These are phyloP conservation scores for Goffeauzyma gilvescens DNA, from an alignment of 768 basidiomycete genomes.

Conservation along the genomic window DNA sequence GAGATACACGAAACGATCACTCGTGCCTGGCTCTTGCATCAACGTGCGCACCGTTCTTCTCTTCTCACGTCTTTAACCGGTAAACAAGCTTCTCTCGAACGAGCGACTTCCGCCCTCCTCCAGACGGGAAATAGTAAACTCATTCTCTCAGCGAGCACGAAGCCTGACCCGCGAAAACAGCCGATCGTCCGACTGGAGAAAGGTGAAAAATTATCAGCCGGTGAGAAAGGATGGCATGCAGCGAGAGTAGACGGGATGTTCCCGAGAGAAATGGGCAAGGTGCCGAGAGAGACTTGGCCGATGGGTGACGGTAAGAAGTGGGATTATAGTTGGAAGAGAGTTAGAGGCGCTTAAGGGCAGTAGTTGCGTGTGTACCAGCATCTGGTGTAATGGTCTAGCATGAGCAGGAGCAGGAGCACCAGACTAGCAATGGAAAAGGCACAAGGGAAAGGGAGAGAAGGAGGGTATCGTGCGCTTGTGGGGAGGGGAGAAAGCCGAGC, in stretches of 20 bases:
- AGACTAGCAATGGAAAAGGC: no score
- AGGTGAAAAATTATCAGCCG: conserved; percentile 45
- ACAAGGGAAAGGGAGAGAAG: no score
- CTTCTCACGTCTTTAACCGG: conserved; percentile 50
- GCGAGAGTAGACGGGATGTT: conserved; percentile 42
- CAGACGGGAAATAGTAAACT: conserved; percentile 7
- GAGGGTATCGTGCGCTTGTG: no score
- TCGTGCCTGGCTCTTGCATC: conserved; percentile 66
- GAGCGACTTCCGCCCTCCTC: conserved; percentile 57
- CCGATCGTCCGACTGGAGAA: conserved; percentile 43
- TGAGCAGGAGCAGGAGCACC: no score
- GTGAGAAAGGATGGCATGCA: conserved; percentile 52
- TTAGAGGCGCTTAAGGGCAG: no score
- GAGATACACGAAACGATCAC: conserved; percentile 81
- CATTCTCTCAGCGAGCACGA: conserved; percentile 21
- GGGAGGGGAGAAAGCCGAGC: no score
- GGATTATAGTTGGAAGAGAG: conserved; percentile 53
- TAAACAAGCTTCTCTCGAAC: conserved; percentile 62
- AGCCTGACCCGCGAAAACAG: conserved; percentile 15
- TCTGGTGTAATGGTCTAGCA: no score
- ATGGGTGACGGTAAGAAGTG: conserved; percentile 47
- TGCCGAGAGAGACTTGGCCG: conserved; percentile 71
- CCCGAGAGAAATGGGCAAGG: conserved; percentile 57
- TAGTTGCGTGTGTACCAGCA: no score
- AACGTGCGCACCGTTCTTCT: conserved; percentile 51